Percentiles rank a stretch among this genome's conserved stretches.
These are phyloP conservation scores for Scheffersomyces titani DNA, from an alignment of 1,139 yeast genomes.

Conservation along the genomic window DNA sequence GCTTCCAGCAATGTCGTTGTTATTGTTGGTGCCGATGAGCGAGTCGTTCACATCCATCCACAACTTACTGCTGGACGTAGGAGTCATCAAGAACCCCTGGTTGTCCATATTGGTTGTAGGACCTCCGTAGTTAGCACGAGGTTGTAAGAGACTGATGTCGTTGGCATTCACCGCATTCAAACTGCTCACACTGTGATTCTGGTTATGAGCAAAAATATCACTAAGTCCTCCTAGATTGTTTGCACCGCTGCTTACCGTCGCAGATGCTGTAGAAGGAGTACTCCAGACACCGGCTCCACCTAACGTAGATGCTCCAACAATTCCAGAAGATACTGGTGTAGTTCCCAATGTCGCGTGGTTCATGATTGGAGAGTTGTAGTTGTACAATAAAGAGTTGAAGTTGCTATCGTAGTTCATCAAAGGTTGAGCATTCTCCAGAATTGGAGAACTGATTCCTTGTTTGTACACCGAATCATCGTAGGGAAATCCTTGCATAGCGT, in stretches of 20 bases:
- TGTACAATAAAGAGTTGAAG: constrained; percentile 13
- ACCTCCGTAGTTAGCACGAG: constrained; percentile 1
- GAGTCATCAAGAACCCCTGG: constrained; percentile 7
- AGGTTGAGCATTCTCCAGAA: constrained; percentile 4
- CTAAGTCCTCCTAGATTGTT: not conserved
- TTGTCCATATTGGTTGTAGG: not conserved
- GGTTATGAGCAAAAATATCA: constrained; percentile 5
- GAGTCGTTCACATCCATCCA: constrained; percentile 7
- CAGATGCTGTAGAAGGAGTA: not conserved
- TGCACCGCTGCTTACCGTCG: not conserved
- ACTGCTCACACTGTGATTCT: constrained; percentile 10
- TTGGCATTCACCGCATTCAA: constrained; percentile 2
- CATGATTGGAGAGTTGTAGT: constrained; percentile 17
- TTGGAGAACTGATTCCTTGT: constrained; percentile 10
- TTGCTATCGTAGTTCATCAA: constrained; percentile 9
- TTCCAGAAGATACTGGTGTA: not conserved
- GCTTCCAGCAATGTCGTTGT: not conserved
- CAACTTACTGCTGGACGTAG: constrained; percentile 5
- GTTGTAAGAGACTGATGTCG: constrained; percentile 1
- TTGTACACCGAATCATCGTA: constrained; percentile 23
- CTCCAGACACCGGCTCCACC: not conserved
- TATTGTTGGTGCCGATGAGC: not conserved
- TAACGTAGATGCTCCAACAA: not conserved
- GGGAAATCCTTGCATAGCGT: constrained; percentile 16
- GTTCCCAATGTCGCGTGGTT: constrained; percentile 11